Base-by-base conservation (phyloP, 2,329 filamentous ascomycete species). In the Aspergillus sp. region DNA sequence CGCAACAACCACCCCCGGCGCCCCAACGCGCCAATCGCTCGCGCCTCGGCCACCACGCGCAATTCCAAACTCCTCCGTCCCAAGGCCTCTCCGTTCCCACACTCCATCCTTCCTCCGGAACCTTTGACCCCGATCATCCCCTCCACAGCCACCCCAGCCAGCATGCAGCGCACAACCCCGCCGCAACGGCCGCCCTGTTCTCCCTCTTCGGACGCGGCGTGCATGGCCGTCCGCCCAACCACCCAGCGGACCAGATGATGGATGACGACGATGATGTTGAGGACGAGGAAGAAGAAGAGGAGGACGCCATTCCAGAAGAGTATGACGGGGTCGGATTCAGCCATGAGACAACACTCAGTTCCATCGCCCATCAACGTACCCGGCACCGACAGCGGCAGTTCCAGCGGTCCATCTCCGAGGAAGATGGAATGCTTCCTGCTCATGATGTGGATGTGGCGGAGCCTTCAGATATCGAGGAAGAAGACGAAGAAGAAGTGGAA, bases 61-160 rank as follows among this genome's bases (percentile, higher is more conserved):
- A 75, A 57, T 75, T 72, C 54, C 71, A 73, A 17, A 75, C 72
- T 9, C 73, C 73, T 9, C 72, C 72, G 1, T 64, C 72, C 9
- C 68, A 69, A 30, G 67, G 64, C n/a, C 70, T 68, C 15, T 71
- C 69, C 15, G 70, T 69, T 13, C 72, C 69, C 9, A 69, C 70
- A 25, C 63, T 67, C 9, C 67, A 64, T 48, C 68, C 68, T 3
- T 72, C 72, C 10, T 70, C 72, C 48, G 70, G 53, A n/a, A 68
- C 57, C 19, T 69, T 69, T 9, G 63, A 65, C 17, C 64, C 64
- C 10, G 53, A 67, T 28, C 69, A 68, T 8, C 63, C 70, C 1
- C 63, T 57, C 8, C 61, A 72, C 6, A 55, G 53, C 9, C 53
- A 55, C 25, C 47, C 23, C n/a, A n/a, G 25, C 25, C 53, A 55